Evolutionary conservation across 2,329 filamentous ascomycete species (phyloP).

Genomic region (Pseudocercospora cruenta): DNA sequence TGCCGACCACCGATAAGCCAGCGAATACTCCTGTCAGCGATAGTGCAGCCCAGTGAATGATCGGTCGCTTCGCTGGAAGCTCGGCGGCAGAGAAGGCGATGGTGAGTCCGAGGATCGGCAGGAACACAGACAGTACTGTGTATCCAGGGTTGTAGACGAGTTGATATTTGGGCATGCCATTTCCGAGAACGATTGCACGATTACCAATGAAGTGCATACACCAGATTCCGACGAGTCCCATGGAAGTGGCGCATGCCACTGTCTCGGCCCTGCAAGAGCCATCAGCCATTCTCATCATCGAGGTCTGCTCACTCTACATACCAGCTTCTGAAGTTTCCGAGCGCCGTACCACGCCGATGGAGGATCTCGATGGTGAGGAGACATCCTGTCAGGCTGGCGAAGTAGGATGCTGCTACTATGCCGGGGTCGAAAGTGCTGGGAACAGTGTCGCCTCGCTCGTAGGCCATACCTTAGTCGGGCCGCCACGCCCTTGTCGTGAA

Average conservation of each 20-base stretch:
- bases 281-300: slow-evolving; percentile 7
- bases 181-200: slow-evolving; percentile 71
- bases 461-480: neutral
- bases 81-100: slow-evolving; percentile 72
- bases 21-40: slow-evolving; percentile 68
- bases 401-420: slow-evolving; percentile 69
- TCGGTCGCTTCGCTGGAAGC: slow-evolving; percentile 37
- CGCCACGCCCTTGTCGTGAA: neutral
- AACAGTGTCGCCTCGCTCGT: slow-evolving; percentile 28
- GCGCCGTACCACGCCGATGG: slow-evolving; percentile 56
- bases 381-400: slow-evolving; percentile 74
- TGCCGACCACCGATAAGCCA: slow-evolving; percentile 76
- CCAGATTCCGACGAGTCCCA: slow-evolving; percentile 56
- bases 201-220: slow-evolving; percentile 81
- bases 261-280: slow-evolving; percentile 45
- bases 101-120: slow-evolving; percentile 75
- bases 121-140: slow-evolving; percentile 76
- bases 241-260: slow-evolving; percentile 46
- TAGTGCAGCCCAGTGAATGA: slow-evolving; percentile 41
- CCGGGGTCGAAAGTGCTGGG: slow-evolving; percentile 53
- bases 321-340: slow-evolving; percentile 38
- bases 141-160: slow-evolving; percentile 73
- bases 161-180: slow-evolving; percentile 62
- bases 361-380: slow-evolving; percentile 80
- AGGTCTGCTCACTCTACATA: slow-evolving; percentile 19